Conservation (phyloP, 116 monocot species). For the Posidonia oceanica region DNA sequence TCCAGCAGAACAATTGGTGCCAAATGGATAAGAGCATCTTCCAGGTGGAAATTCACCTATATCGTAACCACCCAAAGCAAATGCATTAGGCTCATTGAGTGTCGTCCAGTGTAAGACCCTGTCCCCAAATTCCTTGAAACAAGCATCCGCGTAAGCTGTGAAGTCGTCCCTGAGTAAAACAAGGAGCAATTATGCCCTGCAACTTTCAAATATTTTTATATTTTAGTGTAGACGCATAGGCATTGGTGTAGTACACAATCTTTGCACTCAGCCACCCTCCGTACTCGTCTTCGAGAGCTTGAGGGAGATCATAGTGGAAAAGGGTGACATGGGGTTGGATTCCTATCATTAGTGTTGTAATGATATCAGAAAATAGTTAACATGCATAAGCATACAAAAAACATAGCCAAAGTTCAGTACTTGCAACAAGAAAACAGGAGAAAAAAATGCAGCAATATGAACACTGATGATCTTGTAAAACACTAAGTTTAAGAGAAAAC, state of each 20-base stretch:
- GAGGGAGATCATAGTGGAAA: constrained; percentile 63
- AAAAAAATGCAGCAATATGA: neutral
- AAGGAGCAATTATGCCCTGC: neutral
- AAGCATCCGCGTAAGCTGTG: constrained; percentile 48
- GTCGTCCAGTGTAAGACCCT: constrained; percentile 58
- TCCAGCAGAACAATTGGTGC: constrained; percentile 14
- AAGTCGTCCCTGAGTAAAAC: constrained; percentile 41
- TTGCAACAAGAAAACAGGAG: neutral
- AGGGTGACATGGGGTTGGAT: constrained; percentile 57
- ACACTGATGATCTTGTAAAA: neutral
- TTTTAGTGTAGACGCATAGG: no score
- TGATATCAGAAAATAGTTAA: neutral
- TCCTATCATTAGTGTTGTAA: constrained; percentile 19
- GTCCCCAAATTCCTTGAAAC: constrained; percentile 70
- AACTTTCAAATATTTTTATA: no score
- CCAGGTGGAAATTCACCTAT: constrained; percentile 25
- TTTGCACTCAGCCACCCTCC: constrained; percentile 58
- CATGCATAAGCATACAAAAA: neutral
- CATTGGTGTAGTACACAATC: constrained; percentile 33
- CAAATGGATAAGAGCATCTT: constrained; percentile 33
- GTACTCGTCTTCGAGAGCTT: constrained; percentile 65
- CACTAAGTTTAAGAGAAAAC: neutral
- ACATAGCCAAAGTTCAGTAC: neutral
- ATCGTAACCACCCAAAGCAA: constrained; percentile 29
- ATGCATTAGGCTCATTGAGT: constrained; percentile 49